A percentile compares a stretch with the other conserved stretches of the same genome.
These are phyloP conservation scores for Colletotrichum salicis DNA, from an alignment of 2,329 filamentous ascomycete genomes.

Conservation along the genomic window DNA sequence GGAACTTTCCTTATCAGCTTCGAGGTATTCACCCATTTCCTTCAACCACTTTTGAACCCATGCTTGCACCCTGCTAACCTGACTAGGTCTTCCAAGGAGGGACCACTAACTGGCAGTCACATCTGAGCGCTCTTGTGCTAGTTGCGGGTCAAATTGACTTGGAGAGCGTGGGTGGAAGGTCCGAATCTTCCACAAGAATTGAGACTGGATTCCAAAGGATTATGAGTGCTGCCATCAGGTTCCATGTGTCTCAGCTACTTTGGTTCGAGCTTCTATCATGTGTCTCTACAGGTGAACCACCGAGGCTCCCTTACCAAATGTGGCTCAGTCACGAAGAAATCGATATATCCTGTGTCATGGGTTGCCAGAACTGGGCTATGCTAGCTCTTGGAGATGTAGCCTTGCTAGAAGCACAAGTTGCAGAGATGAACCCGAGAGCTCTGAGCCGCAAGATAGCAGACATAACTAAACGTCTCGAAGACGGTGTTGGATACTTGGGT, in stretches of 20 bases:
- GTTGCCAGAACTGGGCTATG: conserved; percentile 34
- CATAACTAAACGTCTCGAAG: neutral
- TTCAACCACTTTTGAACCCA: neutral
- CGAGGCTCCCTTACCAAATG: conserved; percentile 15
- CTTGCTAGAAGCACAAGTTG: neutral
- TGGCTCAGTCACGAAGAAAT: conserved; percentile 21
- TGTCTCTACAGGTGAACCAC: conserved; percentile 15
- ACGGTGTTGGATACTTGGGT: neutral
- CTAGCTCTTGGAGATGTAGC: conserved; percentile 28
- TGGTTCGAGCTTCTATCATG: conserved; percentile 31
- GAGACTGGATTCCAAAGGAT: conserved; percentile 11
- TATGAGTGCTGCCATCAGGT: conserved; percentile 26
- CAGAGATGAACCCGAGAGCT: neutral
- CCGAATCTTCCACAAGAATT: neutral
- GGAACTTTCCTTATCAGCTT: conserved; percentile 42
- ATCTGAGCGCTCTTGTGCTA: conserved; percentile 23
- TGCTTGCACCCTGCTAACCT: neutral
- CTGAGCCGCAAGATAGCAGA: neutral
- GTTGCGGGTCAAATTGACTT: conserved; percentile 9
- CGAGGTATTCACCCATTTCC: conserved; percentile 32
- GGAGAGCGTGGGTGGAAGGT: neutral
- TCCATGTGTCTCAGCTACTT: conserved; percentile 26
- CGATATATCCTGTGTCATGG: conserved; percentile 28
- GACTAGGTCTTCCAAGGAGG: conserved; percentile 31
- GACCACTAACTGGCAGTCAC: conserved; percentile 24